A percentile compares a stretch with the other conserved stretches of the same genome.
Evolutionary conservation across 1,284 basidiomycete genomes (phyloP).

Genomic region (Puccinia coronata): DNA sequence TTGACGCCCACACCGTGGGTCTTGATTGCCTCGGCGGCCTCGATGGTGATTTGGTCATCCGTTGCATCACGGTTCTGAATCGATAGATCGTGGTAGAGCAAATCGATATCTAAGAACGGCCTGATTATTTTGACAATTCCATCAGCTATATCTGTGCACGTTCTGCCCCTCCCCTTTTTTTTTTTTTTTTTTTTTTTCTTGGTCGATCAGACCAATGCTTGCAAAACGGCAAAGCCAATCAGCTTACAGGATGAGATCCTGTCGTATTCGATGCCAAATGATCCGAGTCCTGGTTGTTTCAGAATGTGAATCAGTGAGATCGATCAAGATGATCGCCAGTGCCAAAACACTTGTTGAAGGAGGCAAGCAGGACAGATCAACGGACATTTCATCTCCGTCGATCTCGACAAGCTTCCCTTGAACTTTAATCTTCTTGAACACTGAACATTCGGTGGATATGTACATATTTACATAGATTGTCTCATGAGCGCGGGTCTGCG

Average conservation of each 20-base stretch:
- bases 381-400: conserved; percentile 59
- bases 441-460: not conserved
- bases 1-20: conserved; percentile 59
- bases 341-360: not conserved
- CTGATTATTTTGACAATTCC: conserved; percentile 32
- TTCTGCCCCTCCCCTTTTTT: no score
- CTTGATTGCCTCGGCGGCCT: conserved; percentile 77
- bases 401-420: conserved; percentile 58
- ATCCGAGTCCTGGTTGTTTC: conserved; percentile 31
- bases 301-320: not conserved
- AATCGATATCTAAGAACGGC: conserved; percentile 58
- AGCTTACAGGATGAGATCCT: conserved; percentile 31
- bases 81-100: conserved; percentile 59
- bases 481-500: not conserved
- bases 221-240: not conserved
- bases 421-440: conserved; percentile 57
- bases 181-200: not conserved
- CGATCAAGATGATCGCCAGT: not conserved
- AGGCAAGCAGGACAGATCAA: not conserved
- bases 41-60: conserved; percentile 87
- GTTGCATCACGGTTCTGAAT: conserved; percentile 63
- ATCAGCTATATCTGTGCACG: no score
- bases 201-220: not conserved
- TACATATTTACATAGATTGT: no score
- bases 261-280: conserved; percentile 48